Base-by-base conservation (phyloP, 2,329 filamentous ascomycete species). In the Trichoderma arundinaceum region DNA sequence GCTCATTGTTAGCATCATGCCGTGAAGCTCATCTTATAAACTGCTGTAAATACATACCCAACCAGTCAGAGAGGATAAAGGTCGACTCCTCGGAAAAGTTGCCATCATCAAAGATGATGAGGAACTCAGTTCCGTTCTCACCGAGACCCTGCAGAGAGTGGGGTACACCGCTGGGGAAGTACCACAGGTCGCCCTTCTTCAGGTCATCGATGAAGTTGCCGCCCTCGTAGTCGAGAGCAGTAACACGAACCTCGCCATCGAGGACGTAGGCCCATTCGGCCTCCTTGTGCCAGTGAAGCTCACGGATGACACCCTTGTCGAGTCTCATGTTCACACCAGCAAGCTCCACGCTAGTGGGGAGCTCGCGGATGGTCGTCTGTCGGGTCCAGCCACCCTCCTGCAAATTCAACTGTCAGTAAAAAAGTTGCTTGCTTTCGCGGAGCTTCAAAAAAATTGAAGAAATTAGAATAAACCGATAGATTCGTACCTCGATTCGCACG, bases 271-370 rank as follows among this genome's bases (percentile, higher is more conserved):
- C 89, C 90, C 90, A 92, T 73, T 93, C 90, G 43, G 89, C 90
- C 74, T 92, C 88, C 71, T 90, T 91, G 80, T 93, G 90, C 90
- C 90, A 93, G 74, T 93, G 90, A 8, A 93, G 81, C 75, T 93
- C 90, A 33, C 90, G 88, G 70, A 91, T 91, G 38, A 89, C 90
- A 41, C 90, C 89, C 68, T 86, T 79, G 44, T 89, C 90, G 2
- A 93, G 85, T 10, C 90, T 85, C 90, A 93, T 93, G 75, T 93
- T 92, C 63, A 92, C 90, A 46, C 88, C 87, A 2, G 90, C 90
- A 51, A 93, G 83, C 73, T 92, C 88, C n/a, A 86, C 82, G 70
- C 87, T 90, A 7, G 84, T 84, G 38, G 84, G 82, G 3, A 91
- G 81, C 76, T 90, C 88, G 38, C 86, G 83, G 15, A 88, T 78